Conservation (phyloP, 2,329 filamentous ascomycete species). For the Alternaria sp. region DNA sequence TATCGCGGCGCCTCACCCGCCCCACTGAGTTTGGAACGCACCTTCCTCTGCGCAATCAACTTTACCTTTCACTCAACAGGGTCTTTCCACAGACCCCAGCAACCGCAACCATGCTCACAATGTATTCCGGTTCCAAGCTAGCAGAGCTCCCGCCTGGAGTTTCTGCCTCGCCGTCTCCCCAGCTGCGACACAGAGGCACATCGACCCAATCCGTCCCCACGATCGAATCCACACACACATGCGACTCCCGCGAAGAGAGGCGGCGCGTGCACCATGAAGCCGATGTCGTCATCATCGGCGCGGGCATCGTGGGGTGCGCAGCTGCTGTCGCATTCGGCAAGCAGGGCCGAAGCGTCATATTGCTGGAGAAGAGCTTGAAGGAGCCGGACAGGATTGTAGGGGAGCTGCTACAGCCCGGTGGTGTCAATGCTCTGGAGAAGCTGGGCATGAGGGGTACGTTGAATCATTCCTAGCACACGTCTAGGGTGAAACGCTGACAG, state of each 20-base stretch:
- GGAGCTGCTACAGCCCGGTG: constrained; percentile 92
- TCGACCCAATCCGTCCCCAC: constrained; percentile 19
- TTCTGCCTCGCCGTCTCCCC: constrained; percentile 15
- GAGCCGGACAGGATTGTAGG: constrained; percentile 96
- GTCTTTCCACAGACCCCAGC: constrained; percentile 21
- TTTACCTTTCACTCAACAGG: not conserved
- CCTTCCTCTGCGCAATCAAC: not conserved
- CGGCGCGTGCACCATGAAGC: constrained; percentile 65
- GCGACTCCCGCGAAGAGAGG: constrained; percentile 52
- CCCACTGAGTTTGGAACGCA: not conserved
- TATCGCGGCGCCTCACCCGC: not conserved
- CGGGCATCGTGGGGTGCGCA: constrained; percentile 87
- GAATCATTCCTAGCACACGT: not conserved
- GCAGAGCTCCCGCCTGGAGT: constrained; percentile 33
- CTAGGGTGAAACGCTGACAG: constrained; percentile 12
- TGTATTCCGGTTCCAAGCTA: constrained; percentile 32
- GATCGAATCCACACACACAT: constrained; percentile 17
- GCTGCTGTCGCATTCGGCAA: constrained; percentile 82
- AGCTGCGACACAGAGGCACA: constrained; percentile 18
- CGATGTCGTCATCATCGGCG: constrained; percentile 91
- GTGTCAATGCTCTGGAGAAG: constrained; percentile 78
- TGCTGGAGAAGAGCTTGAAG: constrained; percentile 87
- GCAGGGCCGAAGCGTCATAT: constrained; percentile 87
- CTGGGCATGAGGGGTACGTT: constrained; percentile 68
- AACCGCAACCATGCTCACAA: constrained; percentile 31